These are phyloP conservation scores for Haplosporangium gracile DNA, from an alignment of 192 early-diverging fungal species.

Conservation along the genomic window DNA sequence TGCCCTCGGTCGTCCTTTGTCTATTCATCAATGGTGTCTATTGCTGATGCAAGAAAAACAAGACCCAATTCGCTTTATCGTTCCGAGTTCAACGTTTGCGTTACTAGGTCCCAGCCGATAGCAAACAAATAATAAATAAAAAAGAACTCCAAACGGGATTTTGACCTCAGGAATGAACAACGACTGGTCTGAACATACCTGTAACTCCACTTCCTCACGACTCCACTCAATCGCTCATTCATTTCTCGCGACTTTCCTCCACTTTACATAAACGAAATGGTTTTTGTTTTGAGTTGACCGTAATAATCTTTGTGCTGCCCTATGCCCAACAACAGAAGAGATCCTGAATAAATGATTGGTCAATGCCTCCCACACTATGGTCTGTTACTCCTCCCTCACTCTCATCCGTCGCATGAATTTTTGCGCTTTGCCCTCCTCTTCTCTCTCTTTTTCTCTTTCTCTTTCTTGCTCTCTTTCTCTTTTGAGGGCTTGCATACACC, in stretches of 20 bases:
- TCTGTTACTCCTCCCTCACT: background rate
- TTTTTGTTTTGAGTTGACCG: background rate
- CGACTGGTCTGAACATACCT: background rate
- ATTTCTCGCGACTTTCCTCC: background rate
- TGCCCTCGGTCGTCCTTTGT: no score
- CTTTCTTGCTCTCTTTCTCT: background rate
- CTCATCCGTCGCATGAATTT: conserved; percentile 1
- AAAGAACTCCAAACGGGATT: background rate
- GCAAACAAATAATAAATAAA: background rate
- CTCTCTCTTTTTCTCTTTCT: background rate
- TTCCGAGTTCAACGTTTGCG: no score
- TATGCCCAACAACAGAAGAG: background rate
- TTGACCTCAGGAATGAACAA: background rate
- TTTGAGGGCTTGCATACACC: background rate
- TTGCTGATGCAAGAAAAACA: no score
- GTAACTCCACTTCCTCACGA: background rate
- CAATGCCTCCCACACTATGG: background rate
- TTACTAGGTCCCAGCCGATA: background rate
- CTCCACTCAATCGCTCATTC: background rate
- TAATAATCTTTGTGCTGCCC: background rate
- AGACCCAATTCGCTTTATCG: no score
- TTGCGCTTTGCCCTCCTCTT: background rate
- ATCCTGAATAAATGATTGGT: background rate
- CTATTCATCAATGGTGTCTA: no score
- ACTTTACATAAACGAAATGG: background rate